These are phyloP conservation scores for Cladophialophora psammophila DNA, from an alignment of 2,329 filamentous ascomycete genomes.

Conservation along the genomic window DNA sequence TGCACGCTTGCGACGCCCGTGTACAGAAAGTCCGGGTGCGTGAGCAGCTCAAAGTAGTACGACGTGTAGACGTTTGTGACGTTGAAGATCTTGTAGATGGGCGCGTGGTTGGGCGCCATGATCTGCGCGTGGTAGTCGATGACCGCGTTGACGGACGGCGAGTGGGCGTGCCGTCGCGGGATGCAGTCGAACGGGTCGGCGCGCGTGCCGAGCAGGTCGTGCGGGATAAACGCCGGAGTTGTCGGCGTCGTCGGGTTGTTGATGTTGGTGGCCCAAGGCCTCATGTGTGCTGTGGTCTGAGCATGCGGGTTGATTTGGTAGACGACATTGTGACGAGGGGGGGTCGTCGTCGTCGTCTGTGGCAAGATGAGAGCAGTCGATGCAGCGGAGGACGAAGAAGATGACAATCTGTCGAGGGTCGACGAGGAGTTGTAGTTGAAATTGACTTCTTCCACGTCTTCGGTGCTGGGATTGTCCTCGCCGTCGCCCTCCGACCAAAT, in stretches of 20 bases:
- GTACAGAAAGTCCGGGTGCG: no score
- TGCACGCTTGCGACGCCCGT: neutral
- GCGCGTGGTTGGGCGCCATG: neutral
- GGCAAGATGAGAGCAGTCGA: no score
- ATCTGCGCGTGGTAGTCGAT: slow-evolving; percentile 4
- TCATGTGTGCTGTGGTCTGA: neutral
- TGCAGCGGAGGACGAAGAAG: no score
- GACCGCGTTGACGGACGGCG: neutral
- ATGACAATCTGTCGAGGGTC: neutral
- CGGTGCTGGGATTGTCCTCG: neutral
- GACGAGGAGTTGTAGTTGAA: neutral
- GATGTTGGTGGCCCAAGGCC: no score
- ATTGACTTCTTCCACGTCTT: neutral
- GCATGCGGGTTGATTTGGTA: slow-evolving; percentile 4
- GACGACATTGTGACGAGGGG: neutral
- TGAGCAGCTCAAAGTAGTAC: no score
- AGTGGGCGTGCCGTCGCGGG: neutral
- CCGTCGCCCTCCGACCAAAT: neutral
- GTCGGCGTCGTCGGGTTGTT: no score
- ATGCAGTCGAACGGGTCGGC: slow-evolving; percentile 5
- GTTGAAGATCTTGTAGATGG: no score
- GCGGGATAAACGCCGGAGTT: neutral
- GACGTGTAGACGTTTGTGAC: no score
- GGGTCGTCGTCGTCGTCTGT: neutral
- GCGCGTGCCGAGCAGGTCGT: slow-evolving; percentile 5